Conservation (phyloP, 2,329 filamentous ascomycete genomes). For the Aureobasidium sp. region DNA sequence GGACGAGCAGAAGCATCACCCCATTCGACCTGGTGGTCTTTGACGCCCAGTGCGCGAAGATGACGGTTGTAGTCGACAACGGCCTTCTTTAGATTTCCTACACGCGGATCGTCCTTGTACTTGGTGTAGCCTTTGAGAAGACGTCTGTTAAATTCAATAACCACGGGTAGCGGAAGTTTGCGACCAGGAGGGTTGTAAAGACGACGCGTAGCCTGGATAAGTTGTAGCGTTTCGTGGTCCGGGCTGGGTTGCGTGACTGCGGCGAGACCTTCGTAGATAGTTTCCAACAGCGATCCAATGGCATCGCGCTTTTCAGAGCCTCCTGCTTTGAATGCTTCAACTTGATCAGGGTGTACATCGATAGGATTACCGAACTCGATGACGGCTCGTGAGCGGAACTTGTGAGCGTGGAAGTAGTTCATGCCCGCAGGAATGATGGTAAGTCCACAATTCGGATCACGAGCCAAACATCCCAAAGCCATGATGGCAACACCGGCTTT, state of each 20-base stretch:
- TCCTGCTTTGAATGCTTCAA: constrained; percentile 76
- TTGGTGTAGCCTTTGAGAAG: constrained; percentile 85
- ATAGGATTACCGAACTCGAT: constrained; percentile 91
- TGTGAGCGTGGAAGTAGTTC: constrained; percentile 99
- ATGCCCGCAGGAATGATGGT: constrained; percentile 96
- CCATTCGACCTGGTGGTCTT: constrained; percentile 91
- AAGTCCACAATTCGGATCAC: constrained; percentile 76
- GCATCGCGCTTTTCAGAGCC: constrained; percentile 66
- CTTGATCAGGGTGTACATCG: constrained; percentile 73
- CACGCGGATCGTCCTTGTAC: constrained; percentile 84
- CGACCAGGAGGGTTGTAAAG: constrained; percentile 92
- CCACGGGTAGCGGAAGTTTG: constrained; percentile 83
- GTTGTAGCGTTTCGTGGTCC: constrained; percentile 82
- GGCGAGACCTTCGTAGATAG: constrained; percentile 74
- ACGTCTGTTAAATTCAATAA: constrained; percentile 88
- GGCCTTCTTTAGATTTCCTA: constrained; percentile 64
- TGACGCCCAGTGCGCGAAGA: constrained; percentile 75
- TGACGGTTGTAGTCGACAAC: constrained; percentile 82
- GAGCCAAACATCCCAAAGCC: constrained; percentile 82
- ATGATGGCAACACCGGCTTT: constrained; percentile 98
- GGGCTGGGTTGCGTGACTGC: constrained; percentile 87
- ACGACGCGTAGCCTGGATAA: constrained; percentile 87
- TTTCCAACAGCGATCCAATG: constrained; percentile 77
- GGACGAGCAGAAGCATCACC: constrained; percentile 67
- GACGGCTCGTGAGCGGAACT: constrained; percentile 91